Base-by-base conservation (phyloP, 495 filamentous ascomycete species). In the Hypoxylon fuscum region DNA sequence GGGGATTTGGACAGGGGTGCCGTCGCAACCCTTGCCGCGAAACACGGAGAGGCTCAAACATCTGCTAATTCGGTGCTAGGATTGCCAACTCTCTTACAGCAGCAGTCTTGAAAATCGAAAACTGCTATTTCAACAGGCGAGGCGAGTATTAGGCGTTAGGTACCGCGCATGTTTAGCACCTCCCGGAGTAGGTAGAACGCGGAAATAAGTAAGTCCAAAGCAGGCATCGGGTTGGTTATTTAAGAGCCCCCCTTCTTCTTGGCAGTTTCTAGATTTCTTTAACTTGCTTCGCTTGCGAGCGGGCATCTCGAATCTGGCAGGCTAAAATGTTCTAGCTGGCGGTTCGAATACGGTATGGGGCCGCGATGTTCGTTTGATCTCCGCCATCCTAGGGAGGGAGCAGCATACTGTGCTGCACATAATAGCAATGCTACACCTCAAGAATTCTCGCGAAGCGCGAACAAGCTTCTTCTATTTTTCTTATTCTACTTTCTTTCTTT, bases 291-390 rank as follows among this genome's bases (percentile, higher is more conserved):
- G 11, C 20, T 43, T 43, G 50, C 37, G 38, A 45, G n/a, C n/a
- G n/a, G n/a, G n/a, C n/a, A n/a, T n/a, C n/a, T n/a, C n/a, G n/a
- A n/a, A n/a, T 47, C 29, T 34, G 32, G 25, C 38, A 34, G 22
- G 2, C 11, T 45, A 34, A 1, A n/a, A 15, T 34, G 8, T n/a
- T 18, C 4, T 38, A 40, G 35, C 34, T 52, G 27, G 47, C 42
- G 43, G 37, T 57, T 57, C 45, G 29, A 17, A n/a, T 18, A 20
- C 23, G 51, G 22, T 31, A 15, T 29, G 34, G 47, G 48, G 14
- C 34, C 43, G 29, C 21, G 48, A 59, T 50, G 51, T 40, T 37
- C 49, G 62, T 66, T 66, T 66, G 62, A 65, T 59, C 55, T 55
- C 18, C 50, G 43, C 35, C 25, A 66, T 56, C 55, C 62, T 52